These are phyloP conservation scores for Teunomyces panamensis DNA, from an alignment of 805 yeast species.

Conservation along the genomic window DNA sequence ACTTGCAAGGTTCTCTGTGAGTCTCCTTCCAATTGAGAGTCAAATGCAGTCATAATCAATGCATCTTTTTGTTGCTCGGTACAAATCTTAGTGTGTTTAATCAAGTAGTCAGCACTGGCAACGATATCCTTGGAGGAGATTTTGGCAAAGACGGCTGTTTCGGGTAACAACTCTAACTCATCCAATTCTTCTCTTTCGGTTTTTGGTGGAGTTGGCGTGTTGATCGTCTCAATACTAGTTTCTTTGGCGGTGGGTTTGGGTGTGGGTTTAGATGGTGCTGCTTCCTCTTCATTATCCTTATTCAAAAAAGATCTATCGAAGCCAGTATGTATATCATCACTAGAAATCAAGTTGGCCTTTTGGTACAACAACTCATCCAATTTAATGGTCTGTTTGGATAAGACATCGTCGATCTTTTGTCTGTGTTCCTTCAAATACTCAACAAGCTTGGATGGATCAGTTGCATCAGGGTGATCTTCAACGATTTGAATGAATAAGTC, in stretches of 20 bases:
- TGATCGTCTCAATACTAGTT: constrained; percentile 29
- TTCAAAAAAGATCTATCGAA: constrained; percentile 83
- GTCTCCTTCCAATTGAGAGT: constrained; percentile 66
- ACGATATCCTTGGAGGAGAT: constrained; percentile 49
- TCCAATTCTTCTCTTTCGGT: constrained; percentile 35
- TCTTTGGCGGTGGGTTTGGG: constrained; percentile 7
- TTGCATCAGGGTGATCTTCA: constrained; percentile 54
- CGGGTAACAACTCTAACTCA: constrained; percentile 56
- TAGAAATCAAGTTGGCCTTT: constrained; percentile 70
- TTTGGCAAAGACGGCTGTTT: constrained; percentile 62
- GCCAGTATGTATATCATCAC: constrained; percentile 90
- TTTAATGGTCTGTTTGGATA: constrained; percentile 62
- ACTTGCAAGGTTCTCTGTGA: constrained; percentile 53
- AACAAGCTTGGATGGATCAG: constrained; percentile 32
- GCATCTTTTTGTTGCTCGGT: constrained; percentile 88
- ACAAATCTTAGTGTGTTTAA: constrained; percentile 63
- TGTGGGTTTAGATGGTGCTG: constrained; percentile 16
- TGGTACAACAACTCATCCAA: constrained; percentile 67
- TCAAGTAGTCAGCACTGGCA: constrained; percentile 51
- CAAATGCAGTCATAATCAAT: constrained; percentile 88
- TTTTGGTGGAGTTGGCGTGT: constrained; percentile 10
- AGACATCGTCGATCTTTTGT: constrained; percentile 63
- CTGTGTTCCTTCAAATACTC: constrained; percentile 57
- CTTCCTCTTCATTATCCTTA: constrained; percentile 39
- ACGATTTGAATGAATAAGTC: constrained; percentile 78